Base-by-base conservation (phyloP, 108 stramenopile genomes). In the Skeletonema potamos region DNA sequence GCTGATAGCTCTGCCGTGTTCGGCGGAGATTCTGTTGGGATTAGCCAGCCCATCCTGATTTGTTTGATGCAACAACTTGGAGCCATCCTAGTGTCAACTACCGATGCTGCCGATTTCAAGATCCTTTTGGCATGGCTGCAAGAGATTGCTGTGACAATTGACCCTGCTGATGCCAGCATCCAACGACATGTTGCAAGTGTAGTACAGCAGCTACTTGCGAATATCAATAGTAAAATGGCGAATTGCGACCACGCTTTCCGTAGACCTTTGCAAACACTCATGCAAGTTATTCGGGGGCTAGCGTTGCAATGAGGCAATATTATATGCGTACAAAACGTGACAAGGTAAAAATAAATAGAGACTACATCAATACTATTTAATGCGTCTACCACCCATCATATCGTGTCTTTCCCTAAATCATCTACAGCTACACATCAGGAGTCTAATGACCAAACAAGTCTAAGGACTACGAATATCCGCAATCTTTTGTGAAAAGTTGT, bases 51-150 rank as follows among this genome's bases (percentile, higher is more conserved):
- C 12, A 88, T 96, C 54, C 73, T 97, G 64, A 70, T 97, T 6
- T 94, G 92, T 69, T 66, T 97, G 68, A 86, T 94, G 86, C 94
- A 96, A 61, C 93, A 97, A 65, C 74, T 97, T 27, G 89, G 92
- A 8, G 81, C 88, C 20, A 81, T 83, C 22, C 37, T 96, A 29
- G 76, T 73, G 3, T 58, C 83, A 13, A 70, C 72, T 1, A 76
- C 72, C 2, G 62, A 60, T 44, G 60, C 76, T 27, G 62, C 24
- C 13, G 85, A 94, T 48, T 68, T 97, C 24, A 58, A 83, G 33
- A 76, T 77, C 6, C 82, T 87, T 58, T 59, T 95, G 41, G 64
- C 72, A n/a, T 97, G 96, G 96, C 70, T 97, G 55, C 94, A 96
- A 72, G 89, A 92, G 66, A 83, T 92, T 79, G 86, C 92, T 9